Evolutionary conservation across 805 yeast genomes (phyloP).

Genomic region (Teunomyces panamensis): DNA sequence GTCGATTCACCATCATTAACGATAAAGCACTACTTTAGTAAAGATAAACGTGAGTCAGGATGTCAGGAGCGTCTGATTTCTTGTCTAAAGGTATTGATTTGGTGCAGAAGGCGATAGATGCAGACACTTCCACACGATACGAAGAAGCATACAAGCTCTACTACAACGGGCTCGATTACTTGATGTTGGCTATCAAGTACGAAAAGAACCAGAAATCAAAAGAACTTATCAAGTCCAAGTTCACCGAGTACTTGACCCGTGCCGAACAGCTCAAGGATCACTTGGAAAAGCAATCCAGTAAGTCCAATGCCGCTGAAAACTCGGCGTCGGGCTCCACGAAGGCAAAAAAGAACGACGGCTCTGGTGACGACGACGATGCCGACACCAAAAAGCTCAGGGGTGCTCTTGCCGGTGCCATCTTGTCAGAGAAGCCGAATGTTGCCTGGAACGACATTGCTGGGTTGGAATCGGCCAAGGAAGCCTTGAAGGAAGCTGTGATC

Average conservation of each 20-base stretch:
- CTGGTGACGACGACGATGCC: conserved; percentile 63
- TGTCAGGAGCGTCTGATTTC: conserved; percentile 57
- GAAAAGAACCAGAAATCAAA: conserved; percentile 90
- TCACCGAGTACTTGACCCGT: conserved; percentile 85
- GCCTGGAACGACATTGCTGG: conserved; percentile 97
- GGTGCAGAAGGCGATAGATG: conserved; percentile 91
- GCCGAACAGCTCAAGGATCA: conserved; percentile 94
- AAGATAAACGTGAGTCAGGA: conserved; percentile 4
- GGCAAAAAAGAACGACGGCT: conserved; percentile 49
- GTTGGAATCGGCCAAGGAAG: conserved; percentile 90
- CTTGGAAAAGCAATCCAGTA: conserved; percentile 59
- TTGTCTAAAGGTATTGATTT: conserved; percentile 92
- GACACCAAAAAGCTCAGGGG: conserved; percentile 88
- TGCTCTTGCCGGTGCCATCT: conserved; percentile 87
- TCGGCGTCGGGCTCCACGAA: conserved; percentile 56
- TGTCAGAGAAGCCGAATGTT: conserved; percentile 89
- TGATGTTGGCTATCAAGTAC: conserved; percentile 90
- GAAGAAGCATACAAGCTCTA: conserved; percentile 93
- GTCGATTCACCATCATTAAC: not conserved
- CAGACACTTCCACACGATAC: conserved; percentile 83
- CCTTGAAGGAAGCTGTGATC: conserved; percentile 94
- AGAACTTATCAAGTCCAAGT: conserved; percentile 82
- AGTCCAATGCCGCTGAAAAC: conserved; percentile 46
- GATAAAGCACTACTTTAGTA: not conserved
- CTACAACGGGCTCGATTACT: conserved; percentile 88